phyloP scores from a whole-genome alignment of 176 grass and related monocot species.

The Microstegium vimineum region DNA sequence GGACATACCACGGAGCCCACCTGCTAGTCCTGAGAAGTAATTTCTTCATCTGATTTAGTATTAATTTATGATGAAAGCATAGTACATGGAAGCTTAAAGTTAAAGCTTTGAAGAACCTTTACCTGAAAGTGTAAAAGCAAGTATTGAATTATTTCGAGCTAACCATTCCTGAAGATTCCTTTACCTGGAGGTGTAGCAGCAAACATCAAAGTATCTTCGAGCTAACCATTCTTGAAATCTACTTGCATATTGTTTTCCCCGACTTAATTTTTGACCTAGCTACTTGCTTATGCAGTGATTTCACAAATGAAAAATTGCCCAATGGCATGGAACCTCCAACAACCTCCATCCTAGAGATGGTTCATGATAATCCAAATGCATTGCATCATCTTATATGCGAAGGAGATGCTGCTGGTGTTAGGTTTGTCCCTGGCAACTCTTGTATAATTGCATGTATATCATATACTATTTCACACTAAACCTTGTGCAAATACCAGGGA shows the following conservation, averaged over 20 bases:
- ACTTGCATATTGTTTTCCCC: conserved; percentile 13
- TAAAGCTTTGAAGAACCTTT: conserved; percentile 28
- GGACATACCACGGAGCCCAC: conserved; percentile 88
- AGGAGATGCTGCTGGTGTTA: conserved; percentile 72
- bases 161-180: not conserved
- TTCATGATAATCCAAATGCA: conserved; percentile 80
- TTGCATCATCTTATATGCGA: conserved; percentile 87
- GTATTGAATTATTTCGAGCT: conserved; percentile 5
- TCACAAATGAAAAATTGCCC: conserved; percentile 47
- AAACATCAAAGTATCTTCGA: conserved; percentile 6
- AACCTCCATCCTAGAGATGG: conserved; percentile 59
- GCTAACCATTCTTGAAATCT: not conserved
- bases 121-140: not conserved
- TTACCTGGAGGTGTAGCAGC: conserved; percentile 12
- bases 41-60: conserved; percentile 21
- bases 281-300: conserved; percentile 62
- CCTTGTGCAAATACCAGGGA: conserved; percentile 47
- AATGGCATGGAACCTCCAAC: conserved; percentile 57
- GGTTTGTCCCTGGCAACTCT: conserved; percentile 39
- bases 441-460: not conserved
- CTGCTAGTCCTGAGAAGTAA: conserved; percentile 92
- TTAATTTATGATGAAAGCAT: conserved; percentile 16
- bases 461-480: conserved; percentile 13
- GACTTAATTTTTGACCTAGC: conserved; percentile 6
- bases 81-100: conserved; percentile 11